Conservation (phyloP, 192 early-diverging fungal species). For the Pecoramyces ruminantium region DNA sequence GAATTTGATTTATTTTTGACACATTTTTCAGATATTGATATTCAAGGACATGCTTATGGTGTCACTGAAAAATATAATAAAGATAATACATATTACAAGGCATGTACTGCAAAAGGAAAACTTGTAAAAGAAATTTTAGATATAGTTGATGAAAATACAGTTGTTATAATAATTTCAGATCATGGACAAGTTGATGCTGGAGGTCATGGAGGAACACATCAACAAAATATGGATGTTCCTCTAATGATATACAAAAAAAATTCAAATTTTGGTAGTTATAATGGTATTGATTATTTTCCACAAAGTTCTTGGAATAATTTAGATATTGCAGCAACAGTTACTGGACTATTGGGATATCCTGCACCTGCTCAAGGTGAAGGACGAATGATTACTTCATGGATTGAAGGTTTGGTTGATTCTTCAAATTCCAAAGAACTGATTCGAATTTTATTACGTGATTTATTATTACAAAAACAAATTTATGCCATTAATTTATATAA, state of each 20-base stretch:
- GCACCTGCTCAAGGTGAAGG: not conserved
- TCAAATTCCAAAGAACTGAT: not conserved
- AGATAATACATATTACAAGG: not conserved
- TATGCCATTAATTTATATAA: not conserved
- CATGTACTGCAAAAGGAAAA: not conserved
- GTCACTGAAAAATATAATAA: not conserved
- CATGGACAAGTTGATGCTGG: not conserved
- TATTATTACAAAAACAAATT: not conserved
- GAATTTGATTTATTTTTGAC: not conserved
- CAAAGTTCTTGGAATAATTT: not conserved
- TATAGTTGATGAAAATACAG: not conserved
- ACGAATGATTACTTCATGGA: not conserved
- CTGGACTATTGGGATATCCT: not conserved
- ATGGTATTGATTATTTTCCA: not conserved
- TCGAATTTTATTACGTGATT: not conserved
- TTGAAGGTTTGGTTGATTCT: not conserved
- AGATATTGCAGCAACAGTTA: not conserved
- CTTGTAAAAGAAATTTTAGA: not conserved
- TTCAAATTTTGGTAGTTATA: not conserved
- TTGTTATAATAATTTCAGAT: not conserved
- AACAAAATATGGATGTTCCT: not conserved
- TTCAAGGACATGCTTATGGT: not conserved
- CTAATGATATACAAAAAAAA: not conserved
- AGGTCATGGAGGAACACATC: not conserved
- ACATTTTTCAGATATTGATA: not conserved